Conservation (phyloP, 2,329 filamentous ascomycete species). For the Monilinia laxa region DNA sequence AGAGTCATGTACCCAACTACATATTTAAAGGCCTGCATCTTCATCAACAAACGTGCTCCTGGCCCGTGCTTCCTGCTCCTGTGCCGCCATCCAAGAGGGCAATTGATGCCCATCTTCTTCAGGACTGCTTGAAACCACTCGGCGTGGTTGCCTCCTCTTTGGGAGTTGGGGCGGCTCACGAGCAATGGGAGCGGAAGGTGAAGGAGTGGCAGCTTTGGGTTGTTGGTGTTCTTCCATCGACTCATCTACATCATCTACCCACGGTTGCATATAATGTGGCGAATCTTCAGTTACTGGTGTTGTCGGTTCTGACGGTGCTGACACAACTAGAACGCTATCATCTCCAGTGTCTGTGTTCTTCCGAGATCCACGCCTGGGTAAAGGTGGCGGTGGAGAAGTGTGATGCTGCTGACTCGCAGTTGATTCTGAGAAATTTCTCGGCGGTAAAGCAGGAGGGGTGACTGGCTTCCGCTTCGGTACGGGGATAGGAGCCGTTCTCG, state of each 20-base stretch:
- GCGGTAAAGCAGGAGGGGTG: constrained; percentile 42
- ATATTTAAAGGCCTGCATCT: constrained; percentile 31
- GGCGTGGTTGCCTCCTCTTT: constrained; percentile 32
- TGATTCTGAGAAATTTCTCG: constrained; percentile 26
- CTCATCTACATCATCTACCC: constrained; percentile 42
- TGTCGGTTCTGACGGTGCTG: constrained; percentile 61
- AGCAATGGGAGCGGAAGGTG: not conserved
- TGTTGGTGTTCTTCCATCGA: constrained; percentile 27
- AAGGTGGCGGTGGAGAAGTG: constrained; percentile 46
- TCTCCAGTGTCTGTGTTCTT: constrained; percentile 39
- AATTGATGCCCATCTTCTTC: constrained; percentile 39
- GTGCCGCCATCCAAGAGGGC: constrained; percentile 40
- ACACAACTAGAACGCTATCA: constrained; percentile 62
- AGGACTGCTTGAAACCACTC: constrained; percentile 35
- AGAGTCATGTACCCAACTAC: not conserved
- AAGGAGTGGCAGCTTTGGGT: not conserved
- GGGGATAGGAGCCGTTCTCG: constrained; percentile 56
- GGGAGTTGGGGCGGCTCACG: constrained; percentile 31
- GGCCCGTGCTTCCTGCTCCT: constrained; percentile 41
- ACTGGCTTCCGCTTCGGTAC: constrained; percentile 66
- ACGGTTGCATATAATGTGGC: constrained; percentile 39
- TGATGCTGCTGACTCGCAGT: constrained; percentile 39
- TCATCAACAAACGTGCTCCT: constrained; percentile 41
- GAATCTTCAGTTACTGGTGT: constrained; percentile 49
- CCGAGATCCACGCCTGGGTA: constrained; percentile 44